phyloP scores from a whole-genome alignment of 768 basidiomycete genomes.

The Amanita pallidorosea region DNA sequence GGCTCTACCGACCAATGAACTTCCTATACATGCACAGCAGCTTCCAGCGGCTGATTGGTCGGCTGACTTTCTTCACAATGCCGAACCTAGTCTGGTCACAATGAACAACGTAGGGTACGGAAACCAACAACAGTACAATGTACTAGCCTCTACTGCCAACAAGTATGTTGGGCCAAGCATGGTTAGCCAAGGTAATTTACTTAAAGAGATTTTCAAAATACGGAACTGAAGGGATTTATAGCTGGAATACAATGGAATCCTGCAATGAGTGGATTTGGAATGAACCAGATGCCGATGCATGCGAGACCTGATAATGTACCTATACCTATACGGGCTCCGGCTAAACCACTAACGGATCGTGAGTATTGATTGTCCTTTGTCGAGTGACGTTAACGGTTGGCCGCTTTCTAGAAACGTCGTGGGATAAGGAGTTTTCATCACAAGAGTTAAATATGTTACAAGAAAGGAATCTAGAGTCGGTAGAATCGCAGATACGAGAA shows the following conservation, averaged over 20 bases:
- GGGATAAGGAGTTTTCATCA: constrained; percentile 58
- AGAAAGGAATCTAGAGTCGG: constrained; percentile 9
- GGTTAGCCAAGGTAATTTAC: not conserved
- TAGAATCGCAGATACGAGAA: constrained; percentile 10
- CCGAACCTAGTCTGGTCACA: constrained; percentile 5
- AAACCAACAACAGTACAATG: not conserved
- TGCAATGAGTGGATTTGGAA: constrained; percentile 22
- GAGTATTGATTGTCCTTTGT: constrained; percentile 11
- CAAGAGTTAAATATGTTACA: constrained; percentile 34
- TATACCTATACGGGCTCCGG: constrained; percentile 17
- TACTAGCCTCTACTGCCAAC: not conserved
- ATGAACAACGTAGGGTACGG: not conserved
- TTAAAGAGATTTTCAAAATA: not conserved
- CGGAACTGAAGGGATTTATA: constrained; percentile 7
- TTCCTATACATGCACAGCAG: constrained; percentile 16
- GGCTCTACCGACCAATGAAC: constrained; percentile 27
- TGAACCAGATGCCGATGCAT: constrained; percentile 28
- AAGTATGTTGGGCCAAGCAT: not conserved
- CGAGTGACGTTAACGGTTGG: not conserved
- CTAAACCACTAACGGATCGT: constrained; percentile 30
- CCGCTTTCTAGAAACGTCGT: constrained; percentile 27
- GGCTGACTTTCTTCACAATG: constrained; percentile 40
- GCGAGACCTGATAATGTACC: constrained; percentile 17
- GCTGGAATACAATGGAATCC: constrained; percentile 31
- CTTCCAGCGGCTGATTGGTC: constrained; percentile 41